Percentiles rank a stretch among this genome's conserved stretches.
Evolutionary conservation across 768 basidiomycete species (phyloP).

Genomic region (Suillus decipiens): DNA sequence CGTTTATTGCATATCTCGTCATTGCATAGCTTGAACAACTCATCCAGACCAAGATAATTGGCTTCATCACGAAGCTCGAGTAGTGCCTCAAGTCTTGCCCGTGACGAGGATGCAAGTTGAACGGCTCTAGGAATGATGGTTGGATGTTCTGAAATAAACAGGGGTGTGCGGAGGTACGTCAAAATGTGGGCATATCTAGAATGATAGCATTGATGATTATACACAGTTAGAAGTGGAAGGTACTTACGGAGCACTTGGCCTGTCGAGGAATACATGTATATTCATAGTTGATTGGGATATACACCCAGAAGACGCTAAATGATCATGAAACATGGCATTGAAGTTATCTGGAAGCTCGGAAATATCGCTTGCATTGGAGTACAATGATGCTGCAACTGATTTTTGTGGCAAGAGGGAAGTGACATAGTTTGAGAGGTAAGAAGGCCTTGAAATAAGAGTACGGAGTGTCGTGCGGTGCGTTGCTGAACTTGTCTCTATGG

Average conservation of each 20-base stretch:
- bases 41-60: conserved; percentile 66
- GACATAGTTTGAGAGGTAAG: conserved; percentile 64
- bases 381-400: conserved; percentile 56
- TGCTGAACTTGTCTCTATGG: conserved; percentile 71
- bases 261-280: conserved; percentile 77
- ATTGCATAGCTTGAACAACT: conserved; percentile 63
- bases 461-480: conserved; percentile 66
- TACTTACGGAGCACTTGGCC: conserved; percentile 77
- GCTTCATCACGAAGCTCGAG: conserved; percentile 83
- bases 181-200: conserved; percentile 71
- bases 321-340: conserved; percentile 57
- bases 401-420: conserved; percentile 42
- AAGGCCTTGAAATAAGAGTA: conserved; percentile 69
- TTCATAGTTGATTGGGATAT: conserved; percentile 45
- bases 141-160: conserved; percentile 44
- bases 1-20: conserved; percentile 64
- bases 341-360: conserved; percentile 32
- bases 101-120: conserved; percentile 46
- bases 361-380: conserved; percentile 50
- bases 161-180: conserved; percentile 65
- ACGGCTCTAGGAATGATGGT: conserved; percentile 62
- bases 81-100: conserved; percentile 59
- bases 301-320: conserved; percentile 62
- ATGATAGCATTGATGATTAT: conserved; percentile 10
- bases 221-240: conserved; percentile 1